Percentiles rank a stretch among this genome's conserved stretches.
Conservation (phyloP, 1,139 yeast species). For the Suhomyces bolitotheri region DNA sequence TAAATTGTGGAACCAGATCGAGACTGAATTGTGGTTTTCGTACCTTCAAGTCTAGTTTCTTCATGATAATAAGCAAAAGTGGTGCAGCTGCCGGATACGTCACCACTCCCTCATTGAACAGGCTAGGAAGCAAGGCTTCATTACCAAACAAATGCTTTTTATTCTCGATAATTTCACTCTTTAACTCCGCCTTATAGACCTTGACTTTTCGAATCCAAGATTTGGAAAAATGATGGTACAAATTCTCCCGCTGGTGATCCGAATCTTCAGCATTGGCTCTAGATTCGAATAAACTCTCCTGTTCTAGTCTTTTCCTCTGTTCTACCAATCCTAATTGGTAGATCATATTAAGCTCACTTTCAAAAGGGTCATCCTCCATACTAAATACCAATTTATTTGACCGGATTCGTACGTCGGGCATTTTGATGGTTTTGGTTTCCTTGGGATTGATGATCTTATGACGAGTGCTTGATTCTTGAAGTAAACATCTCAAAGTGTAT, state of each 20-base stretch:
- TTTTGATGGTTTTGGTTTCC: slow-evolving; percentile 41
- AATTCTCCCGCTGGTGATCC: slow-evolving; percentile 9
- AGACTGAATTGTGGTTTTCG: slow-evolving; percentile 57
- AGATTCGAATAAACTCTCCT: slow-evolving; percentile 53
- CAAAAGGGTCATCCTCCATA: slow-evolving; percentile 87
- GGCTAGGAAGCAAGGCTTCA: slow-evolving; percentile 45
- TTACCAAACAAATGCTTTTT: slow-evolving; percentile 49
- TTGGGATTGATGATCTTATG: slow-evolving; percentile 23
- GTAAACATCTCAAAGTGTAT: slow-evolving; percentile 51
- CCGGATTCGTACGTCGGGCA: slow-evolving; percentile 56
- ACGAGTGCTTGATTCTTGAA: slow-evolving; percentile 24
- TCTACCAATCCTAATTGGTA: slow-evolving; percentile 76
- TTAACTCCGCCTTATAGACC: slow-evolving; percentile 42
- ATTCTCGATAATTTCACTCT: slow-evolving; percentile 52
- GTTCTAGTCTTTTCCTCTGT: slow-evolving; percentile 64
- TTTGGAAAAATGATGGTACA: slow-evolving; percentile 23
- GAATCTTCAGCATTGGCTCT: slow-evolving; percentile 16
- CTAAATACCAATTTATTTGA: slow-evolving; percentile 49
- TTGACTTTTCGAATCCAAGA: slow-evolving; percentile 55
- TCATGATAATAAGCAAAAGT: slow-evolving; percentile 57
- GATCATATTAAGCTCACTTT: slow-evolving; percentile 70
- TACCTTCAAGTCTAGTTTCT: slow-evolving; percentile 55
- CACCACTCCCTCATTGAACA: slow-evolving; percentile 54
- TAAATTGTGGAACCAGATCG: slow-evolving; percentile 55
- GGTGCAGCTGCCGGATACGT: slow-evolving; percentile 65